These are phyloP conservation scores for Austroboletus niveus DNA, from an alignment of 1,284 basidiomycete species.

Conservation along the genomic window DNA sequence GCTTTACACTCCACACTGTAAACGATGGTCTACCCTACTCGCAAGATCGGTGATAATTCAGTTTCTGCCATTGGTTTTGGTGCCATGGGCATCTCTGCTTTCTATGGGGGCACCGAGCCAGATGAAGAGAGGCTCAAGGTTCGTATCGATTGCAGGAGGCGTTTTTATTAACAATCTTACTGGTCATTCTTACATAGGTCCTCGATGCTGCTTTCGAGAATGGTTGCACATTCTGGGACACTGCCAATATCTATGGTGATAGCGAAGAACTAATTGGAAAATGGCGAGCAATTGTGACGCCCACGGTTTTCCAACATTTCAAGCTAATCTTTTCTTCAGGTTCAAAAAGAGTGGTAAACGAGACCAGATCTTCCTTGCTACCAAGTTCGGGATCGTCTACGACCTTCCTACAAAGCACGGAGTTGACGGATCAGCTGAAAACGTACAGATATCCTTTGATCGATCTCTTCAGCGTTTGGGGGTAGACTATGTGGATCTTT, in stretches of 20 bases:
- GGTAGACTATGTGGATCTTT: slow-evolving; percentile 34
- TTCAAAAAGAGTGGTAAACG: slow-evolving; percentile 39
- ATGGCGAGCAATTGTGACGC: slow-evolving; percentile 26
- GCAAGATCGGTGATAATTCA: slow-evolving; percentile 30
- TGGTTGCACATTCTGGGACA: too few species aligned
- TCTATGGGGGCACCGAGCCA: slow-evolving; percentile 28
- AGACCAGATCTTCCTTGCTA: slow-evolving; percentile 45
- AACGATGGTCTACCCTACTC: slow-evolving; percentile 21
- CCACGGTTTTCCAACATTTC: neutral
- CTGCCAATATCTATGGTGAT: too few species aligned
- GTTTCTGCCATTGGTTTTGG: slow-evolving; percentile 38
- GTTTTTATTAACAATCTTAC: too few species aligned
- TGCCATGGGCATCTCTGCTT: slow-evolving; percentile 38
- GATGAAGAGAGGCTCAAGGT: too few species aligned
- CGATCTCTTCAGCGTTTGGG: slow-evolving; percentile 33
- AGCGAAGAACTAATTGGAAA: slow-evolving; percentile 38
- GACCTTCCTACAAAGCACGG: slow-evolving; percentile 9
- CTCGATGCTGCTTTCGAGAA: too few species aligned
- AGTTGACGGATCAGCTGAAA: slow-evolving; percentile 23
- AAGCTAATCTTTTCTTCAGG: slow-evolving; percentile 17
- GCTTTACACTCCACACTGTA: too few species aligned
- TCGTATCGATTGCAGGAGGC: too few species aligned
- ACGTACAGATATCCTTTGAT: slow-evolving; percentile 27
- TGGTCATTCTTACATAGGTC: too few species aligned
- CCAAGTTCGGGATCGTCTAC: slow-evolving; percentile 38